Base-by-base conservation (phyloP, 768 basidiomycete species). In the Dacryopinax primogenitus region DNA sequence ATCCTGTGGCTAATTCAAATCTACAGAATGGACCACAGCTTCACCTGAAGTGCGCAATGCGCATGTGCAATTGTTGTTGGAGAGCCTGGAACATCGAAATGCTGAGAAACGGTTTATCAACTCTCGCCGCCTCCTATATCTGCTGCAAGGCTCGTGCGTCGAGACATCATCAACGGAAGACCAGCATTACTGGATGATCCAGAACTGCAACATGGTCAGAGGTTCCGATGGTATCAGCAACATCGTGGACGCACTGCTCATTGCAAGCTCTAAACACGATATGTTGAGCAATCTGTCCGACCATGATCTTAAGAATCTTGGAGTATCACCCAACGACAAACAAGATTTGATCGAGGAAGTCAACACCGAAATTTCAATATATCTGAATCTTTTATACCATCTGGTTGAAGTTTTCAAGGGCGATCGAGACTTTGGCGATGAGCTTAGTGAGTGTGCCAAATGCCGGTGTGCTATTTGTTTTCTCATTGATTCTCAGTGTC, bases 61-160 rank as follows among this genome's bases (percentile, higher is more conserved):
- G 2, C 86, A 90, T 72, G 81, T 96, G 16, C 87, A 90, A 69
- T 73, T 86, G 16, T 82, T 96, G 32, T 80, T 97, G 28, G 91
- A 94, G 74, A 86, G 87, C 63, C 80, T 97, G 67, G 92, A 95
- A 74, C 90, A 92, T 72, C 83, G 86, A 41, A 85, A 93, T 70
- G 82, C 87, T 30, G 88, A 90, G 72, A 83, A 88, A 64, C 82
- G 95, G 6, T 91, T 94, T 74, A 86, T 84, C 1, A 92, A 91
- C 68, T 90, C 92, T 18, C 86, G 91, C 12, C 80, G 89, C 36
- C 76, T 99, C 33, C 85, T 93, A 73, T 97, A 98, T 76, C 80
- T 98, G 35, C 77, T 96, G 33, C 93, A 98, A 85, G 95, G 95
- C 90, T 88, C 90, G 3, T 96, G 95, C 71, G 87, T 86, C 2